A percentile compares a stretch with the other conserved stretches of the same genome.
Evolutionary conservation across 2,329 filamentous ascomycete genomes (phyloP).

Genomic region (Penicillium decumbens): DNA sequence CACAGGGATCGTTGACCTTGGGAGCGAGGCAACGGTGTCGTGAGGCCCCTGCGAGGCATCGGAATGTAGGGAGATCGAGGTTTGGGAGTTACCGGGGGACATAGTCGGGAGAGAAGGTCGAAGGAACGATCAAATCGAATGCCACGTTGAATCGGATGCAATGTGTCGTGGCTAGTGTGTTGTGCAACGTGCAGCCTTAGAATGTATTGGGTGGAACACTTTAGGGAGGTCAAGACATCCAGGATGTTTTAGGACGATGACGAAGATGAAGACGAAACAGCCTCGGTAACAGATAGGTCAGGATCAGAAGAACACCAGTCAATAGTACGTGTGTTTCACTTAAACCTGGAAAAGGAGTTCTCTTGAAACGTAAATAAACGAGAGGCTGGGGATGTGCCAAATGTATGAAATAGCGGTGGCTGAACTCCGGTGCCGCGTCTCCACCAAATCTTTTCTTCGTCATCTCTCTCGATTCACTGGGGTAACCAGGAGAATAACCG

Average conservation of each 20-base stretch:
- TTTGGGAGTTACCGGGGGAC: constrained; percentile 13
- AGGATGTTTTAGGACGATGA: background rate
- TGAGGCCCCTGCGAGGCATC: constrained; percentile 18
- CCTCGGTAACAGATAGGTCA: background rate
- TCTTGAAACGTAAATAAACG: constrained; percentile 18
- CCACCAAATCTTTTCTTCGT: constrained; percentile 17
- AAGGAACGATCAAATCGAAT: constrained; percentile 24
- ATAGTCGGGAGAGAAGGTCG: constrained; percentile 8
- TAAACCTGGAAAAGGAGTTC: background rate
- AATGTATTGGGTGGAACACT: constrained; percentile 1
- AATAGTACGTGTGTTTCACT: constrained; percentile 6
- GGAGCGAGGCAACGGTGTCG: constrained; percentile 18
- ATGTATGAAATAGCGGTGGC: constrained; percentile 33
- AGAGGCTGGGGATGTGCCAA: constrained; percentile 18
- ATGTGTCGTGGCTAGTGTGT: constrained; percentile 17
- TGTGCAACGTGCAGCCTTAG: constrained; percentile 1
- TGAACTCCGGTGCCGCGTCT: constrained; percentile 25
- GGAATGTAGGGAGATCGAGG: constrained; percentile 24
- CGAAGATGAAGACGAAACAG: background rate
- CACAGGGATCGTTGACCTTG: constrained; percentile 12
- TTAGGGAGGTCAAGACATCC: constrained; percentile 1
- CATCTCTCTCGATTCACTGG: constrained; percentile 2
- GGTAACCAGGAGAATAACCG: no score
- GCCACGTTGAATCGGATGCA: constrained; percentile 28
- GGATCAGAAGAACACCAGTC: background rate